Percentiles rank a stretch among this genome's conserved stretches.
phyloP scores from a whole-genome alignment of 805 yeast species.

The Kazachstania bromeliacearum region DNA sequence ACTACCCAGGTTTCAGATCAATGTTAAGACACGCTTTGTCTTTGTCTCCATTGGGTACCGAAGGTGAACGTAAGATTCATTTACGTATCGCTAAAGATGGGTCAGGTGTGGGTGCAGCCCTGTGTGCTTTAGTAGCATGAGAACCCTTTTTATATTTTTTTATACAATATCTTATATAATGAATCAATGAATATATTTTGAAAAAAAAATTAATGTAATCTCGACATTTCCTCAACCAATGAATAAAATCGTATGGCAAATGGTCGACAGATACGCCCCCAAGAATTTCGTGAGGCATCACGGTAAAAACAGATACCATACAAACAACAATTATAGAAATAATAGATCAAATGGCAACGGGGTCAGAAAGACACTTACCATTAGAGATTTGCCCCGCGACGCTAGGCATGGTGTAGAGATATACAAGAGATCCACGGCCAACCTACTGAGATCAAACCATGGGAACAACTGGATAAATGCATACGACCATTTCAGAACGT shows the following conservation, averaged over 20 bases:
- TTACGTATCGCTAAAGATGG: slow-evolving; percentile 88
- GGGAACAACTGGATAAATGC: slow-evolving; percentile 14
- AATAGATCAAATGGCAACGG: no score
- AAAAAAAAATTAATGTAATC: neutral
- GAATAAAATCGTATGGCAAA: neutral
- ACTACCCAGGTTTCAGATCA: slow-evolving; percentile 81
- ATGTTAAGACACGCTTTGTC: slow-evolving; percentile 72
- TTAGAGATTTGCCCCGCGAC: slow-evolving; percentile 8
- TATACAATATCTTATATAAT: no score
- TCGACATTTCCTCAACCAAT: neutral
- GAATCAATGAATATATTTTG: neutral
- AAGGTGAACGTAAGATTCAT: slow-evolving; percentile 64
- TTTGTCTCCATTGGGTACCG: slow-evolving; percentile 59
- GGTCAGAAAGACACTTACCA: slow-evolving; percentile 4
- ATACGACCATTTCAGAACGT: slow-evolving; percentile 12
- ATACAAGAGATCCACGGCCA: slow-evolving; percentile 4
- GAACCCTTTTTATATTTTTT: no score
- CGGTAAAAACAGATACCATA: neutral
- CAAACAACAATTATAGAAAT: no score
- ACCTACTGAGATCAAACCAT: neutral
- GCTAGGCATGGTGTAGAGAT: slow-evolving; percentile 5
- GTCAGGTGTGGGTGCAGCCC: slow-evolving; percentile 94
- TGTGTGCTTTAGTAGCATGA: slow-evolving; percentile 55
- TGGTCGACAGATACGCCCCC: neutral
- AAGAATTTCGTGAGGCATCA: neutral